Conservation (phyloP, 495 filamentous ascomycete species). For the Aspergillus bertholletiae region DNA sequence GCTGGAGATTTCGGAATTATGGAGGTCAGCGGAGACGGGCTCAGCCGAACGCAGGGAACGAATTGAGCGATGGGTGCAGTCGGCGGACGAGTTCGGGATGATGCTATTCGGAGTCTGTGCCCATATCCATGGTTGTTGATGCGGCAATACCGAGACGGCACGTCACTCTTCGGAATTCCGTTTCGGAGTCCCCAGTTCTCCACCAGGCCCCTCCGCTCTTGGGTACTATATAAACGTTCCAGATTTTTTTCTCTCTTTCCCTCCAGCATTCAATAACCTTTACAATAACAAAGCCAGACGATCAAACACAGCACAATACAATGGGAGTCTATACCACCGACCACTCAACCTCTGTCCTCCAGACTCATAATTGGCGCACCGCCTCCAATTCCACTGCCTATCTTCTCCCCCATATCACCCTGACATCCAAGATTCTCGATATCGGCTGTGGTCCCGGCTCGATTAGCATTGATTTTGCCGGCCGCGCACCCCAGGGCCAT, state of each 20-base stretch:
- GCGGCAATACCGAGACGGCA: background rate
- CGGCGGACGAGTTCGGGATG: slow-evolving; percentile 31
- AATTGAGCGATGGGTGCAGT: slow-evolving; percentile 25
- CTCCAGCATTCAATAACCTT: background rate
- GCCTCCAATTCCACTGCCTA: slow-evolving; percentile 46
- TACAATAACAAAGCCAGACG: background rate
- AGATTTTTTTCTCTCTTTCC: background rate
- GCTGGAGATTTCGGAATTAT: slow-evolving; percentile 42
- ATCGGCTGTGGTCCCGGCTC: slow-evolving; percentile 58
- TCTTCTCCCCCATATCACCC: slow-evolving; percentile 43
- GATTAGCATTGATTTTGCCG: slow-evolving; percentile 53
- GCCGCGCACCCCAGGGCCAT: slow-evolving; percentile 40
- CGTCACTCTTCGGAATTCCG: background rate
- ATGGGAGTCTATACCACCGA: slow-evolving; percentile 43
- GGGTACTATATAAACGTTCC: slow-evolving; percentile 1
- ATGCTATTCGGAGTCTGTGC: slow-evolving; percentile 25
- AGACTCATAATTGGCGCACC: slow-evolving; percentile 48
- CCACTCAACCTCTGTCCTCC: slow-evolving; percentile 44
- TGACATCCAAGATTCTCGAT: slow-evolving; percentile 48
- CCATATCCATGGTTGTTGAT: slow-evolving; percentile 31
- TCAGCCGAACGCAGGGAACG: slow-evolving; percentile 6
- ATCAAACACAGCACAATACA: background rate
- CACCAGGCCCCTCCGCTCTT: background rate
- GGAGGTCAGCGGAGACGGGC: slow-evolving; percentile 23
- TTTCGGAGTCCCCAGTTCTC: slow-evolving; percentile 10